Percentiles rank a stretch among this genome's conserved stretches.
phyloP scores from a whole-genome alignment of 768 basidiomycete species.

The Lyophyllum decastes region DNA sequence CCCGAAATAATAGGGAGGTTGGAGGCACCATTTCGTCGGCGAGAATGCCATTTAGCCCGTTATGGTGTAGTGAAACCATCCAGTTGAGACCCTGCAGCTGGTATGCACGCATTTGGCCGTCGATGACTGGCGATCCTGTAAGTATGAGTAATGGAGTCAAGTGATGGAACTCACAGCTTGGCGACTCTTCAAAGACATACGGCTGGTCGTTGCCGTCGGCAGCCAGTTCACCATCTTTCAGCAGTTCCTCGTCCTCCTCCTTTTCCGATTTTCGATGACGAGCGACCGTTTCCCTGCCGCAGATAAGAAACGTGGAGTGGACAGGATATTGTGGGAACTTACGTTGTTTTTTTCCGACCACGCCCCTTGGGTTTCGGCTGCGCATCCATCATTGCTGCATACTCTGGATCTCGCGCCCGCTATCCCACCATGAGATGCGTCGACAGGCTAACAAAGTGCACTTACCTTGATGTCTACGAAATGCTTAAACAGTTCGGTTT shows the following conservation, averaged over 20 bases:
- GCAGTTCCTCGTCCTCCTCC: conserved; percentile 95
- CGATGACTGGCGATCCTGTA: conserved; percentile 61
- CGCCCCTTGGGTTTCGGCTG: conserved; percentile 85
- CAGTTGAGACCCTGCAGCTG: conserved; percentile 96
- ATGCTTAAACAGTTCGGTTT: conserved; percentile 97
- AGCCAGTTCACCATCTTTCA: conserved; percentile 83
- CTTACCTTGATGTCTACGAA: conserved; percentile 94
- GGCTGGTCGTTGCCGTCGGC: conserved; percentile 87
- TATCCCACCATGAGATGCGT: conserved; percentile 27
- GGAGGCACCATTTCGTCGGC: conserved; percentile 88
- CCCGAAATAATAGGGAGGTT: conserved; percentile 2
- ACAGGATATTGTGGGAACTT: conserved; percentile 26
- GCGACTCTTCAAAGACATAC: conserved; percentile 93
- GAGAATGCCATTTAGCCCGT: conserved; percentile 94
- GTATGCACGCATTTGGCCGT: conserved; percentile 89
- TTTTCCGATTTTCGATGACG: conserved; percentile 96
- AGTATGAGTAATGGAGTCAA: neutral
- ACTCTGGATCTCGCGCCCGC: conserved; percentile 90
- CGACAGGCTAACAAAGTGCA: neutral
- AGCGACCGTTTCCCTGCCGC: conserved; percentile 64
- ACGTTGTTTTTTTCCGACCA: conserved; percentile 82
- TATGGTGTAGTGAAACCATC: conserved; percentile 96
- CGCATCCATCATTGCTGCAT: conserved; percentile 84
- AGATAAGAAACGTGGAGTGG: neutral
- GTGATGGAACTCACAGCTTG: conserved; percentile 66